Evolutionary conservation across 73 alveolate genomes (phyloP), one percentile per base, ranked within the genome.

Genomic region (Blepharisma japonicum): DNA sequence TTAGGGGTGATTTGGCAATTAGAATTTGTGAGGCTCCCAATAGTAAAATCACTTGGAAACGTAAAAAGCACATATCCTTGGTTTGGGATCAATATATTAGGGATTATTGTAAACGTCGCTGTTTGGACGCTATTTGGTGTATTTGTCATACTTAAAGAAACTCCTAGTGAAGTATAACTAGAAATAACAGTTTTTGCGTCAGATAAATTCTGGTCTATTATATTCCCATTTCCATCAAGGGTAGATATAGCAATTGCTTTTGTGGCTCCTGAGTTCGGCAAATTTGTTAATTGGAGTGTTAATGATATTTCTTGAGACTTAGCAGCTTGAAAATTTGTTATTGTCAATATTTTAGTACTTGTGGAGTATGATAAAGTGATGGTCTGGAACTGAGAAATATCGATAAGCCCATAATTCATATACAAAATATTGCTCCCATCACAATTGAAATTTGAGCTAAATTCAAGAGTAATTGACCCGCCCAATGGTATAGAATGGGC

Each of bases 401-500:
- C 80, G 11, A 14, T 54, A 45, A 70, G 80, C 14, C 80, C 80
- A 70, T 70, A 70, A 18, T 70, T 45, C 14, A 70, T 25, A 9
- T 70, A n/a, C 20, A 14, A 14, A 20, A 47, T 70, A 39, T 4
- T 70, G 27, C 71, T 47, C 0, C 20, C 11, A 70, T 70, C 87
- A 47, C 77, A 14, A 38, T 78, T 4, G 55, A 55, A 82, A 78
- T 76, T 82, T 20, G 54, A 20, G 23, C 81, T 70, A 14, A 82
- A 38, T 39, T 50, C 9, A 6, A 82, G 51, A 7, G 54, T 14
- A 6, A 82, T 55, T 8, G 46, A 53, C 6, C 89, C 89, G 11
- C 45, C 77, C 25, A 5, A 21, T 6, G 72, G 81, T 6, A 82
- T 68, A 21, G 71, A 46, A 56, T 82, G 77, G 25, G 7, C 20